phyloP scores from a whole-genome alignment of 306 rosid genomes.

The Argentina anserina region DNA sequence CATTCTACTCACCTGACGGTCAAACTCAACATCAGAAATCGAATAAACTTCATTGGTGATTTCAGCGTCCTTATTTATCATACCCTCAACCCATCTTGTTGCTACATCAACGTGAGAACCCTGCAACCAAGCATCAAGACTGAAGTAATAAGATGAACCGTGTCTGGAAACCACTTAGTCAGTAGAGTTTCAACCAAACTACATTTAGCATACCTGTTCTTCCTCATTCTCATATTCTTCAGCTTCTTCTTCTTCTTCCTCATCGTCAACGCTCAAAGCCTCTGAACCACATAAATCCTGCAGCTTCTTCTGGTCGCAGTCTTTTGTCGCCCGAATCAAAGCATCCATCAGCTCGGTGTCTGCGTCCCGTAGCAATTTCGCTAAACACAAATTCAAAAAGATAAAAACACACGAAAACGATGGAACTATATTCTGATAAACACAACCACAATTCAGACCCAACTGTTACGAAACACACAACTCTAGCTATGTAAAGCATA shows the following conservation, averaged over 20 bases:
- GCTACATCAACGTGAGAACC: conserved; percentile 45
- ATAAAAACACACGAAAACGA: not conserved
- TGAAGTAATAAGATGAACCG: conserved; percentile 21
- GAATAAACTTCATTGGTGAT: conserved; percentile 85
- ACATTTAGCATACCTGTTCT: conserved; percentile 43
- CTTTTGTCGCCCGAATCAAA: conserved; percentile 70
- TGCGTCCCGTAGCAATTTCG: conserved; percentile 65
- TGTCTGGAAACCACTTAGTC: not conserved
- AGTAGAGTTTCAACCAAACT: not conserved
- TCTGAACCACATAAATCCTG: conserved; percentile 48
- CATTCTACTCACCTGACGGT: conserved; percentile 65
- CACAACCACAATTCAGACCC: not conserved
- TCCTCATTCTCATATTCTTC: conserved; percentile 50
- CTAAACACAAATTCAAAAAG: conserved; percentile 41
- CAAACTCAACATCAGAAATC: conserved; percentile 67
- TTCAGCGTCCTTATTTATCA: conserved; percentile 53
- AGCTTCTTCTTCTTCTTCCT: conserved; percentile 35
- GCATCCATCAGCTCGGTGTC: conserved; percentile 78
- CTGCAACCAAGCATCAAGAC: conserved; percentile 32
- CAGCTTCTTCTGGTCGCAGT: conserved; percentile 53
- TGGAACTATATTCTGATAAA: not conserved
- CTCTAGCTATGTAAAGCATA: not conserved
- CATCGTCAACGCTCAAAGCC: conserved; percentile 29
- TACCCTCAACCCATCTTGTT: conserved; percentile 77
- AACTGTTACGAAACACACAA: not conserved